A percentile compares a stretch with the other conserved stretches of the same genome.
Conservation (phyloP, 805 yeast species). For the Nakazawaea wickerhamii region DNA sequence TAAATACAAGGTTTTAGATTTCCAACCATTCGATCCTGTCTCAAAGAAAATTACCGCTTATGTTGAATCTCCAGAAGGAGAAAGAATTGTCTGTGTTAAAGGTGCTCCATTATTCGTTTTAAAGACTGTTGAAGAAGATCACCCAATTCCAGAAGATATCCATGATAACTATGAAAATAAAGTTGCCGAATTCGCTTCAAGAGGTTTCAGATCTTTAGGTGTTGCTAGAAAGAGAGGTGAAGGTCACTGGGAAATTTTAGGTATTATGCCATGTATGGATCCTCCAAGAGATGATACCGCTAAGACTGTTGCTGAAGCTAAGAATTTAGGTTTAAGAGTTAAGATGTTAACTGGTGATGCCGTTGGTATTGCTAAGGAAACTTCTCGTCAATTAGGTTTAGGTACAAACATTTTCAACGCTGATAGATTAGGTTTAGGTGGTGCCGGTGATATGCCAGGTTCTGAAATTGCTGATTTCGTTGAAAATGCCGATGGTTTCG, state of each 20-base stretch:
- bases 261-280: constrained; percentile 98
- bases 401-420: constrained; percentile 97
- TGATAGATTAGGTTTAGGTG: constrained; percentile 93
- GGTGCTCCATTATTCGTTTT: constrained; percentile 98
- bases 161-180: constrained; percentile 93
- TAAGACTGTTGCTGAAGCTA: constrained; percentile 87
- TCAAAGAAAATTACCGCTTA: constrained; percentile 93
- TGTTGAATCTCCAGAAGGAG: constrained; percentile 95
- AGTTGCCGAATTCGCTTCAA: constrained; percentile 95
- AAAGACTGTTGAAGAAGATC: constrained; percentile 95
- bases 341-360: constrained; percentile 99
- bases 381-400: constrained; percentile 95
- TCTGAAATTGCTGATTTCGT: constrained; percentile 95
- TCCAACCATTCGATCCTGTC: constrained; percentile 97
- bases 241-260: constrained; percentile 96
- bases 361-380: constrained; percentile 97
- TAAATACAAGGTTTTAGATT: constrained; percentile 90
- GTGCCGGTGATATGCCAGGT: constrained; percentile 93
- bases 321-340: constrained; percentile 85
- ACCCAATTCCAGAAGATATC: constrained; percentile 90
- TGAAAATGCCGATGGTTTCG: constrained; percentile 97
- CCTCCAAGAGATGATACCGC: constrained; percentile 99
- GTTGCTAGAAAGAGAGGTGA: constrained; percentile 98
- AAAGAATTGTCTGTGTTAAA: constrained; percentile 91
- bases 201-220: constrained; percentile 98